Conservation (phyloP, 495 filamentous ascomycete species). For the Aspergillus carlsbadensis region DNA sequence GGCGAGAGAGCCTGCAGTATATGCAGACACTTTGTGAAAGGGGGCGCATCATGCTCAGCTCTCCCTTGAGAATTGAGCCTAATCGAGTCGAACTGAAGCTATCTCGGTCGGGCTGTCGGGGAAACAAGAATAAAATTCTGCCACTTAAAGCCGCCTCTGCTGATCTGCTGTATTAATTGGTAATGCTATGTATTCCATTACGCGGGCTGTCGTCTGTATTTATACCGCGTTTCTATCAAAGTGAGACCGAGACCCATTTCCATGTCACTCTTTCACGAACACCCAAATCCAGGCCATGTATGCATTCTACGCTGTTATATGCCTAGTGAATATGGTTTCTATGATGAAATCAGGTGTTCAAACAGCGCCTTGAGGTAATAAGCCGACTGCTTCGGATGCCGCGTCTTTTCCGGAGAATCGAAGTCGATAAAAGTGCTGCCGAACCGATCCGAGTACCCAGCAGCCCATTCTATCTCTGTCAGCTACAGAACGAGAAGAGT, state of each 20-base stretch:
- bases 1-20: slow-evolving; percentile 35
- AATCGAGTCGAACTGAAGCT: slow-evolving; percentile 17
- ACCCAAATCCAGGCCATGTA: background rate
- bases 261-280: too few species aligned
- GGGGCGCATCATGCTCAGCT: slow-evolving; percentile 3
- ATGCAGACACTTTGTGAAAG: slow-evolving; percentile 37
- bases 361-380: slow-evolving; percentile 43
- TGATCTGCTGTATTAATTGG: background rate
- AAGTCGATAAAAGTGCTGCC: slow-evolving; percentile 45
- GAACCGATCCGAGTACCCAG: slow-evolving; percentile 49
- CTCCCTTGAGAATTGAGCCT: slow-evolving; percentile 12
- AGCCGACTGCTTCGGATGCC: slow-evolving; percentile 46
- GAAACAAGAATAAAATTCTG: slow-evolving; percentile 1
- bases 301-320: background rate
- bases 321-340: background rate
- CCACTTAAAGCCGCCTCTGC: slow-evolving; percentile 1
- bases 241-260: too few species aligned
- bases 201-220: background rate
- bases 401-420: slow-evolving; percentile 42
- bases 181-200: slow-evolving; percentile 3
- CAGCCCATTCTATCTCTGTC: slow-evolving; percentile 42
- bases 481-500: background rate
- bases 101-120: background rate
- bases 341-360: slow-evolving; percentile 32
- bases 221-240: too few species aligned